phyloP scores from a whole-genome alignment of 176 grass and related monocot genomes.

The Poa annua region DNA sequence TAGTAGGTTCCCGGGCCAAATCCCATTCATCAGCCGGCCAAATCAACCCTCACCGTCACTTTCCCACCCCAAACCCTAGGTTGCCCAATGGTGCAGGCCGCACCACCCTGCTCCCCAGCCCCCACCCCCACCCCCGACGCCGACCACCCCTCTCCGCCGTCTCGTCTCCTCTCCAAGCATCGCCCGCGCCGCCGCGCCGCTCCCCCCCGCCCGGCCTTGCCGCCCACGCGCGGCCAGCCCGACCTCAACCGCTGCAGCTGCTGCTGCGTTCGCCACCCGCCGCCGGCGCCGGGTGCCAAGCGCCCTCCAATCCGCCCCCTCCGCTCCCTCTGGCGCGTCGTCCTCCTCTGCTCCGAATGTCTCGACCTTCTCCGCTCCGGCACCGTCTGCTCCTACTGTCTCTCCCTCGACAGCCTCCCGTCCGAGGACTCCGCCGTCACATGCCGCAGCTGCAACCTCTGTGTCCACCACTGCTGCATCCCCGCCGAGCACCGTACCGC shows the following conservation, averaged over 20 bases:
- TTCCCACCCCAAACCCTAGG: constrained; percentile 36
- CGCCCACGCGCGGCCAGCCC: constrained; percentile 39
- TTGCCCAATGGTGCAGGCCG: constrained; percentile 35
- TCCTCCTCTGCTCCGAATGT: constrained; percentile 76
- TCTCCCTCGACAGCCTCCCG: constrained; percentile 51
- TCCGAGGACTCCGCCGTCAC: constrained; percentile 36
- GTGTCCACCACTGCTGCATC: constrained; percentile 64
- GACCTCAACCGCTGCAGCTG: constrained; percentile 64
- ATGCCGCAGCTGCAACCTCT: constrained; percentile 60
- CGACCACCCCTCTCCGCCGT: constrained; percentile 31
- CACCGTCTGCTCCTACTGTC: constrained; percentile 78
- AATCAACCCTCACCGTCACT: background rate
- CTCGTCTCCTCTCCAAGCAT: constrained; percentile 54
- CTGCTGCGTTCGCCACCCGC: constrained; percentile 59
- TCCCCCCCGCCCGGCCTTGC: constrained; percentile 7
- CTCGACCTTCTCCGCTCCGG: constrained; percentile 53
- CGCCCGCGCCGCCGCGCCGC: constrained; percentile 47
- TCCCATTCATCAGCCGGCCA: background rate
- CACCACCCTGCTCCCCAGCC: constrained; percentile 7
- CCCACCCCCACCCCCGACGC: background rate
- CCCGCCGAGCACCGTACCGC: constrained; percentile 57
- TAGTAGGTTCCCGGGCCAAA: background rate
- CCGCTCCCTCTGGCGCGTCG: constrained; percentile 73
- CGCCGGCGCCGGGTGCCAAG: constrained; percentile 34
- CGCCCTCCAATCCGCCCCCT: constrained; percentile 53